Evolutionary conservation across 371 early-diverging fungal species (phyloP), one percentile per base, ranked within the genome.

Genomic region (Lichtheimia hyalospora): DNA sequence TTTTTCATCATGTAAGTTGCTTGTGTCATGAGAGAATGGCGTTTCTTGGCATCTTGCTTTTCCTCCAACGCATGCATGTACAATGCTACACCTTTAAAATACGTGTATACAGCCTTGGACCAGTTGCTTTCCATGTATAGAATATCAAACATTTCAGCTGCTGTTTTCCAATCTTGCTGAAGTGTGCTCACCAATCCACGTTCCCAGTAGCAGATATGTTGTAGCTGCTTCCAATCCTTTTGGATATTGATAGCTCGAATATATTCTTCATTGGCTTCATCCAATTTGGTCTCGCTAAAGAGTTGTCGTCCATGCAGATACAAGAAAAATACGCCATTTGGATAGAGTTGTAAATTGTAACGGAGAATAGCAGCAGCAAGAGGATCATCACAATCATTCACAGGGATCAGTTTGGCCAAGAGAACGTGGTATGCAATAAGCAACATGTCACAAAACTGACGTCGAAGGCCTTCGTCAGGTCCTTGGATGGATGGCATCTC

Each of bases 121-220:
- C 91, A 90, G 57, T 84, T 82, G 63, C 84, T 89, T 53, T 90
- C 90, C 52, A 69, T 70, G 57, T 69, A 70, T 40, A 90, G 66
- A 0, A 69, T 71, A 13, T 71, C 78, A 63, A 78, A 87, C 14
- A 77, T 73, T 13, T 77, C 67, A n/a, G 66, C 67, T 0, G 85
- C 86, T 16, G 66, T 70, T 25, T 61, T 54, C 82, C 82, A 90
- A 27, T 82, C 68, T 2, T 69, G 65, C 43, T 82, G 59, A 39
- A 73, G 65, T 51, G 72, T 57, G 43, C 69, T 60, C 27, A 76
- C 70, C 20, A 80, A 61, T 3, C 79, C 84, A 10, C 81, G 66
- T 61, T 90, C 89, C 91, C 91, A 91, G 62, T 82, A 81, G 24
- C 87, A 85, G 24, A 88, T 74, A 56, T 91, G 89, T 48, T 79